phyloP scores from a whole-genome alignment of 2,329 filamentous ascomycete genomes.

The Diaporthe australafricana region DNA sequence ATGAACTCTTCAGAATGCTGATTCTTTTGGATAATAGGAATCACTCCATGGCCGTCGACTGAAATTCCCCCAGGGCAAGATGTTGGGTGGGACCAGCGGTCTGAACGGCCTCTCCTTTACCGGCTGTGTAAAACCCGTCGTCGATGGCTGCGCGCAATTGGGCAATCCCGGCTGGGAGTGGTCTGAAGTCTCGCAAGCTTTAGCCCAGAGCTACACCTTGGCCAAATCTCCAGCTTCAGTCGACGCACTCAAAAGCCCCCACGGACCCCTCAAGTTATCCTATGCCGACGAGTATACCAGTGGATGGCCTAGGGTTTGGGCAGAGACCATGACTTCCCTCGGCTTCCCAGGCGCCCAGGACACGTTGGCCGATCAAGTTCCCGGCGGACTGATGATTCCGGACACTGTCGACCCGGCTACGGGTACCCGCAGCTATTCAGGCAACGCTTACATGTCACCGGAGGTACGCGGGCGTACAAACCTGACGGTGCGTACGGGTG shows the following conservation, averaged over 20 bases:
- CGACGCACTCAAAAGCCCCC: background rate
- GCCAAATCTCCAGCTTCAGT: background rate
- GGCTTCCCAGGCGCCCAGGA: constrained; percentile 1
- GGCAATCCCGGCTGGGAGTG: constrained; percentile 40
- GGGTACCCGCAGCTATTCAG: constrained; percentile 37
- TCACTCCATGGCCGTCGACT: background rate
- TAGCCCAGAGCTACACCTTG: background rate
- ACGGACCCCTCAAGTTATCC: constrained; percentile 9
- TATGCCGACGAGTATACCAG: constrained; percentile 16
- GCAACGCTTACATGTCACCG: constrained; percentile 37
- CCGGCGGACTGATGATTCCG: background rate
- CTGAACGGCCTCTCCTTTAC: constrained; percentile 38
- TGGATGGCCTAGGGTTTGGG: constrained; percentile 34
- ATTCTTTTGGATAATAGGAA: background rate
- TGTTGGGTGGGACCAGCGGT: constrained; percentile 38
- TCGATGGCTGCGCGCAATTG: constrained; percentile 38
- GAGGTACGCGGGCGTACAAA: constrained; percentile 32
- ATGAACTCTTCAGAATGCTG: background rate
- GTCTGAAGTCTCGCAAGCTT: constrained; percentile 10
- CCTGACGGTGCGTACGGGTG: constrained; percentile 37
- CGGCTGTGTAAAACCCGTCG: constrained; percentile 25
- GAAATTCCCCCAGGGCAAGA: constrained; percentile 30
- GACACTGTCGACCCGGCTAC: constrained; percentile 1
- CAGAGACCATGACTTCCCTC: constrained; percentile 28
- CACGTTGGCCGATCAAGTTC: background rate